Evolutionary conservation across 768 basidiomycete genomes (phyloP), one percentile per base, ranked within the genome.

Genomic region (Trametes sanguinea): DNA sequence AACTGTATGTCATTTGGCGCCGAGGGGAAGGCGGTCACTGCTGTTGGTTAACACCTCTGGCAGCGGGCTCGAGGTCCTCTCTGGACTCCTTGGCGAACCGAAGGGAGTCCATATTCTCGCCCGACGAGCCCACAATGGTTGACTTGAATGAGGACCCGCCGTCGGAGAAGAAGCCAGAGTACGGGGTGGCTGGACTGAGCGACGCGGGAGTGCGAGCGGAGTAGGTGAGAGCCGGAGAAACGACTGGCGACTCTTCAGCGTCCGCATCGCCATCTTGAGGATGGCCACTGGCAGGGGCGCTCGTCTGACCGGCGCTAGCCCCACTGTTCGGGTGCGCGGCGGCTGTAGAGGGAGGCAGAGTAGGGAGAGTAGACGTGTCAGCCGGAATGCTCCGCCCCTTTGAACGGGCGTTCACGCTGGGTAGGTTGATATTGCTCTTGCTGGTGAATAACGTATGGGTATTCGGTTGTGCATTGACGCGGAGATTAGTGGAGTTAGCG

Each of bases 181-280:
- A 72, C 10, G 72, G 72, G 37, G 72, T 73, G 13, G 71, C 65
- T 0, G 72, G 72, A 44, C 71, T 72, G 9, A 73, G 66, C 30
- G 71, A 67, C 35, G 67, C 67, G 0, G 74, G 71, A 22, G 72
- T 75, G n/a, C 69, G 69, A 16, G 71, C 47, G 39, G 72, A 68
- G 53, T 69, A 73, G 22, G 69, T 72, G 43, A 73, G 65, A n/a
- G 70, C 71, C 3, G 72, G 72, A 2, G 72, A 73, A n/a, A 70
- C 68, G 16, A 69, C 63, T 11, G 66, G 65, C 32, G 66, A 67
- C 11, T 47, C 65, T 10, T 70, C 67, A 46, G 64, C 69, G 30
- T 68, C 62, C 37, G 64, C 66, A 16, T 63, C 60, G 0, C 47
- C 62, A 10, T 65, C 56, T n/a, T 57, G 62, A 9, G 40, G 14